Conservation (phyloP, 2,329 filamentous ascomycete species). For the Epichloe baconii region DNA sequence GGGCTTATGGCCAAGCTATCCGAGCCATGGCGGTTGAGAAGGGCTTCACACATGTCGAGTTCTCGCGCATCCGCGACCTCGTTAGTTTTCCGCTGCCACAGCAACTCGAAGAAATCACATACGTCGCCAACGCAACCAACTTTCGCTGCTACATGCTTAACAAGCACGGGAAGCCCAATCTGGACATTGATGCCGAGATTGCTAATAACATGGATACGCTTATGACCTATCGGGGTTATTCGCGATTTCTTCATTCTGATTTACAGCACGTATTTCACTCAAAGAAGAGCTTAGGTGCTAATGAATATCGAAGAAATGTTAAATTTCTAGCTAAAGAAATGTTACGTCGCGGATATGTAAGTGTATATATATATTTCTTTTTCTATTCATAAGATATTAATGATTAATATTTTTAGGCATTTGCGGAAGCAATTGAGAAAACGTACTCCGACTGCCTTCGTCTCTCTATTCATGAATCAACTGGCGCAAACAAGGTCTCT, state of each 20-base stretch:
- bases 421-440: slow-evolving; percentile 15
- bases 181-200: slow-evolving; percentile 17
- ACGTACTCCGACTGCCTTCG: slow-evolving; percentile 15
- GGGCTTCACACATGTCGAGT: neutral
- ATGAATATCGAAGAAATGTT: slow-evolving; percentile 14
- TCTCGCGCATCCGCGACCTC: slow-evolving; percentile 11
- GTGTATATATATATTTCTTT: neutral
- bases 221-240: slow-evolving; percentile 19
- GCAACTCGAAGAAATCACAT: slow-evolving; percentile 28
- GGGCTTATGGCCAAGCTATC: slow-evolving; percentile 34
- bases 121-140: slow-evolving; percentile 19
- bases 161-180: slow-evolving; percentile 11
- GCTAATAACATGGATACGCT: slow-evolving; percentile 14
- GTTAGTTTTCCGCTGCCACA: slow-evolving; percentile 25
- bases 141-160: slow-evolving; percentile 18
- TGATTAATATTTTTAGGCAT: slow-evolving; percentile 11
- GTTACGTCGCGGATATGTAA: slow-evolving; percentile 17
- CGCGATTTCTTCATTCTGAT: slow-evolving; percentile 17
- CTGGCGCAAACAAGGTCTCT: slow-evolving; percentile 15
- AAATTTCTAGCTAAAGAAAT: slow-evolving; percentile 19
- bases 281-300: slow-evolving; percentile 9
- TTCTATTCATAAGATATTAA: neutral
- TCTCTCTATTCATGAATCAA: slow-evolving; percentile 19
- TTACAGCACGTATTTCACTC: slow-evolving; percentile 16
- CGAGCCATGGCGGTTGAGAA: slow-evolving; percentile 18